Conservation (phyloP, 129 eudicot genomes). For the sunflower (Helianthus annuus) region DNA sequence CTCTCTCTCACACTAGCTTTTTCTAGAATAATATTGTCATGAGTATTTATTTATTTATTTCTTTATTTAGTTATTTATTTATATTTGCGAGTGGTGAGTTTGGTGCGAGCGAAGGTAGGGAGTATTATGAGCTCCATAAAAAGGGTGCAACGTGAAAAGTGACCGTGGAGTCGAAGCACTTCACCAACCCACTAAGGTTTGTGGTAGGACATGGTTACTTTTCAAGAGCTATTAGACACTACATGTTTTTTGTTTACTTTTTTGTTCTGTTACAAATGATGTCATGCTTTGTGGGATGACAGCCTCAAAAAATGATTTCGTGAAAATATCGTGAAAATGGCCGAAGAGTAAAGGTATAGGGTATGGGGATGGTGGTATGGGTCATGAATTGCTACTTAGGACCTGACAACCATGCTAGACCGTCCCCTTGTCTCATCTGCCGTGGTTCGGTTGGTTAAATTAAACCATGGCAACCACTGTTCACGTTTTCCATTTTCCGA, state of each 20-base stretch:
- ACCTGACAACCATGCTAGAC: too few relatives aligned
- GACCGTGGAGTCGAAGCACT: slow-evolving; percentile 19
- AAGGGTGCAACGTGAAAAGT: neutral
- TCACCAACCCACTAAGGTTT: slow-evolving; percentile 40
- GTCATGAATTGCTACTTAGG: too few relatives aligned
- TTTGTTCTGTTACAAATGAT: neutral
- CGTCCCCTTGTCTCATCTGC: too few relatives aligned
- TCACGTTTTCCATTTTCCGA: too few relatives aligned
- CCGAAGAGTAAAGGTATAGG: too few relatives aligned
- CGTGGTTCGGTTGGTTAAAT: too few relatives aligned
- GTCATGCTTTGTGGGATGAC: slow-evolving; percentile 4
- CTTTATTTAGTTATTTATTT: neutral
- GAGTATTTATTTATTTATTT: neutral
- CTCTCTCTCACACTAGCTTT: slow-evolving; percentile 2
- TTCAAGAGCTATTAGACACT: neutral
- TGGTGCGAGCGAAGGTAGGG: slow-evolving; percentile 28
- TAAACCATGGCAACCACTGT: too few relatives aligned
- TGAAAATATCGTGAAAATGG: neutral
- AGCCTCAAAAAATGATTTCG: neutral
- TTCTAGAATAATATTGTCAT: neutral
- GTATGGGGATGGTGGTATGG: too few relatives aligned
- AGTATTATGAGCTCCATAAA: neutral
- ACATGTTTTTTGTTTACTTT: neutral
- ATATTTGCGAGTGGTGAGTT: neutral
- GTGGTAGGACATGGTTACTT: slow-evolving; percentile 30